A percentile compares a stretch with the other conserved stretches of the same genome.
Conservation (phyloP, 345 rosid species). For the Capsella bursapastoris region DNA sequence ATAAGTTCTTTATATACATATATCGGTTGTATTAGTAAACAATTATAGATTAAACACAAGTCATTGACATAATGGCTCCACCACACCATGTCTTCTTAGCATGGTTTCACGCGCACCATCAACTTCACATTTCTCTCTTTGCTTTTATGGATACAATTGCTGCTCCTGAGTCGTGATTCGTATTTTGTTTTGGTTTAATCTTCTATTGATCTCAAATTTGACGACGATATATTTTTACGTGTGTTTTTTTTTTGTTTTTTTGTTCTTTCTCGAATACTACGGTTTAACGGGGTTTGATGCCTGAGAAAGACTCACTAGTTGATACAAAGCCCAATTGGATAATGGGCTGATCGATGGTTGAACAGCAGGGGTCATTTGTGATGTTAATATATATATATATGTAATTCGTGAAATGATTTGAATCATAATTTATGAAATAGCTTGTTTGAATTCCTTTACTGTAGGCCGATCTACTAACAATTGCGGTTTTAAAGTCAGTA, state of each 20-base stretch:
- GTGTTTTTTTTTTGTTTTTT: background rate
- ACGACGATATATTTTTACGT: background rate
- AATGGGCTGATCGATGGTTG: background rate
- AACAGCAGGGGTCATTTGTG: background rate
- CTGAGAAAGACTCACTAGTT: background rate
- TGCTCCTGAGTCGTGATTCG: slow-evolving; percentile 10
- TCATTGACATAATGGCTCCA: slow-evolving; percentile 46
- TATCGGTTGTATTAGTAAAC: too few species aligned
- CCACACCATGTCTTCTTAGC: slow-evolving; percentile 5
- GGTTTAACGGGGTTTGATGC: background rate
- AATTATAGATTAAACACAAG: slow-evolving; percentile 2
- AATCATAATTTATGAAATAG: background rate
- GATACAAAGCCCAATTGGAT: background rate
- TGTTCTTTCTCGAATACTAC: too few species aligned
- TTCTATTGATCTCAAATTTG: background rate
- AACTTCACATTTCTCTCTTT: slow-evolving; percentile 25
- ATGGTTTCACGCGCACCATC: slow-evolving; percentile 36
- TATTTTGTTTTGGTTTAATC: background rate
- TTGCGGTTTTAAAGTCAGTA: background rate
- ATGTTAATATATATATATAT: background rate
- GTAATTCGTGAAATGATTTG: background rate
- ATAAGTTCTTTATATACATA: too few species aligned
- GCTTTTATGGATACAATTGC: background rate
- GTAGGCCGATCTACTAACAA: background rate
- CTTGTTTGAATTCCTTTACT: too few species aligned